Evolutionary conservation across 1,284 basidiomycete species (phyloP).

Genomic region (Marasmius fiardii): DNA sequence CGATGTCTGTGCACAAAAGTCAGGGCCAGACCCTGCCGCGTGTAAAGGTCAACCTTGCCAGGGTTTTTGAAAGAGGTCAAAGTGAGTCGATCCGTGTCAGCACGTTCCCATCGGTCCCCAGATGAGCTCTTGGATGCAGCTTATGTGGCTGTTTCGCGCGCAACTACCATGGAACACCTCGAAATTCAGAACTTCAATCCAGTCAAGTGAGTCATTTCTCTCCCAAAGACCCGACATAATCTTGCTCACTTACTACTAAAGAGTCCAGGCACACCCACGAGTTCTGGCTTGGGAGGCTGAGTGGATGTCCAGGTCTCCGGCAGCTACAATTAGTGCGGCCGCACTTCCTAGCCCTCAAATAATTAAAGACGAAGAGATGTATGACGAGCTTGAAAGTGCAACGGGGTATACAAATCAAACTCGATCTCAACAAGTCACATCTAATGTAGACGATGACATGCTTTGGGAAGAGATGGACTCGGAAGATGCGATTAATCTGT

Average conservation of each 20-base stretch:
- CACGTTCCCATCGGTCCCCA: neutral
- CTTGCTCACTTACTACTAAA: slow-evolving; percentile 15
- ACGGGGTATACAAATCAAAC: neutral
- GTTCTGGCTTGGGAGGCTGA: slow-evolving; percentile 33
- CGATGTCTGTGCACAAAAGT: slow-evolving; percentile 83
- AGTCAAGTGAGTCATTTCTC: slow-evolving; percentile 51
- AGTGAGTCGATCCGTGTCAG: slow-evolving; percentile 30
- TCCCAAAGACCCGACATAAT: neutral
- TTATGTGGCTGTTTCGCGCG: slow-evolving; percentile 92
- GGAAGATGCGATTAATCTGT: slow-evolving; percentile 6
- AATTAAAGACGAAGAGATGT: neutral
- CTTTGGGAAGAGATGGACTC: slow-evolving; percentile 13
- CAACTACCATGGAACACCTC: slow-evolving; percentile 79
- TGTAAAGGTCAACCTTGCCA: slow-evolving; percentile 65
- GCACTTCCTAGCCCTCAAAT: neutral
- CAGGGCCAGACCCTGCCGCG: slow-evolving; percentile 82
- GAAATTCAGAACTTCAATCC: slow-evolving; percentile 82
- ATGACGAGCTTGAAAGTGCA: neutral
- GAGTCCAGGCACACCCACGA: slow-evolving; percentile 41
- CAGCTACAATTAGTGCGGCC: neutral
- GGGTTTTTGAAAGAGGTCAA: slow-evolving; percentile 82
- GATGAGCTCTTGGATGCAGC: slow-evolving; percentile 38
- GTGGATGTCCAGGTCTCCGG: neutral
- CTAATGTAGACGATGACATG: neutral
- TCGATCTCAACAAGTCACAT: neutral